Conservation (phyloP, 257 asterid species). For the Cinchona pubescens region DNA sequence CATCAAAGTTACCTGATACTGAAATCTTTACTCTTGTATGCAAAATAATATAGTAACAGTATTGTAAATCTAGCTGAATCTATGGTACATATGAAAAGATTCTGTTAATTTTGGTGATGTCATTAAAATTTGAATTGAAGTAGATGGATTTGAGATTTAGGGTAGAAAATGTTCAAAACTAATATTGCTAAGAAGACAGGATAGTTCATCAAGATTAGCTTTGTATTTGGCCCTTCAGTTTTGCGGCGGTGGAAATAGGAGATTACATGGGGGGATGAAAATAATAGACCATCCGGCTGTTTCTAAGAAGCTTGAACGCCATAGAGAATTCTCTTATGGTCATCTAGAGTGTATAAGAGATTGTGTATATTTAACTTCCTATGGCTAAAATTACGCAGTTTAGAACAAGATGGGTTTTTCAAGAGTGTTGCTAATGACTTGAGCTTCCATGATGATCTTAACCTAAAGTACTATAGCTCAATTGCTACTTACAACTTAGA, state of each 20-base stretch:
- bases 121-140: too few species aligned
- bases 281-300: slow-evolving; percentile 33
- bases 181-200: slow-evolving; percentile 18
- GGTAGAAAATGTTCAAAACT: too few species aligned
- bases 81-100: too few species aligned
- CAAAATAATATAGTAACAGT: too few species aligned
- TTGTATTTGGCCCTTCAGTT: slow-evolving; percentile 9
- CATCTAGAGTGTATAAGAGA: slow-evolving; percentile 33
- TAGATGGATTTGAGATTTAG: too few species aligned
- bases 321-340: slow-evolving; percentile 26
- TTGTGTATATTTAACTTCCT: slow-evolving; percentile 30
- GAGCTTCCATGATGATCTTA: slow-evolving; percentile 12
- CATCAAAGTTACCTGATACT: too few species aligned
- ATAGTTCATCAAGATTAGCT: slow-evolving; percentile 19
- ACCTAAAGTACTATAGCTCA: neutral
- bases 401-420: slow-evolving; percentile 20
- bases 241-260: slow-evolving; percentile 23
- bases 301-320: slow-evolving; percentile 32
- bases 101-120: too few species aligned
- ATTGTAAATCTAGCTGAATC: too few species aligned
- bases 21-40: too few species aligned
- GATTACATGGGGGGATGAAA: slow-evolving; percentile 24
- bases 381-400: slow-evolving; percentile 26
- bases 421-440: slow-evolving; percentile 2
- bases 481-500: neutral